Percentiles rank a stretch among this genome's conserved stretches.
Evolutionary conservation across 139 green algal species (phyloP).

Genomic region (Microglena sp.): DNA sequence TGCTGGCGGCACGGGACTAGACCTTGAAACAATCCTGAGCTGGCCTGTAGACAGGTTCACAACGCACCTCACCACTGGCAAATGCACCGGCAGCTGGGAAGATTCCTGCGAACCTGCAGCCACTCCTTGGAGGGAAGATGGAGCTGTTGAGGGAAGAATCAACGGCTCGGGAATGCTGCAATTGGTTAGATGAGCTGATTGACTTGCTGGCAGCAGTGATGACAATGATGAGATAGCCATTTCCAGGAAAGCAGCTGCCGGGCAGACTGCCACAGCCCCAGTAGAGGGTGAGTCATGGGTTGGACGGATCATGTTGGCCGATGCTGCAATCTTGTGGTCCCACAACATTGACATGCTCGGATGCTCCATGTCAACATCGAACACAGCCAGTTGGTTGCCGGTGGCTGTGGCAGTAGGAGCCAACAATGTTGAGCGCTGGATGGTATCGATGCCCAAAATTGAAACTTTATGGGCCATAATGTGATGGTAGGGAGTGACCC

Average conservation of each 20-base stretch:
- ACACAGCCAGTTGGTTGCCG: no score
- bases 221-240: constrained; percentile 6
- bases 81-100: not conserved
- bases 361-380: no score
- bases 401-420: no score
- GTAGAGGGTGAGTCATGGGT: constrained; percentile 7
- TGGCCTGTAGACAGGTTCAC: constrained; percentile 3
- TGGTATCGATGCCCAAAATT: no score
- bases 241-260: constrained; percentile 20
- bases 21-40: not conserved
- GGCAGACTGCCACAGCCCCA: no score
- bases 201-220: not conserved
- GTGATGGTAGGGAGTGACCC: no score
- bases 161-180: constrained; percentile 16
- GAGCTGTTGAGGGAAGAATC: constrained; percentile 13
- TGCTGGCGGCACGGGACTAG: no score
- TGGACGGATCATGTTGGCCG: not conserved
- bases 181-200: not conserved
- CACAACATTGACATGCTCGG: no score
- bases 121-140: not conserved
- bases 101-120: not conserved
- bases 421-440: no score
- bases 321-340: no score
- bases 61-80: not conserved
- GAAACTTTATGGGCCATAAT: no score